A percentile compares a stretch with the other conserved stretches of the same genome.
These are phyloP conservation scores for Tricholoma terreum DNA, from an alignment of 768 basidiomycete species.

Conservation along the genomic window DNA sequence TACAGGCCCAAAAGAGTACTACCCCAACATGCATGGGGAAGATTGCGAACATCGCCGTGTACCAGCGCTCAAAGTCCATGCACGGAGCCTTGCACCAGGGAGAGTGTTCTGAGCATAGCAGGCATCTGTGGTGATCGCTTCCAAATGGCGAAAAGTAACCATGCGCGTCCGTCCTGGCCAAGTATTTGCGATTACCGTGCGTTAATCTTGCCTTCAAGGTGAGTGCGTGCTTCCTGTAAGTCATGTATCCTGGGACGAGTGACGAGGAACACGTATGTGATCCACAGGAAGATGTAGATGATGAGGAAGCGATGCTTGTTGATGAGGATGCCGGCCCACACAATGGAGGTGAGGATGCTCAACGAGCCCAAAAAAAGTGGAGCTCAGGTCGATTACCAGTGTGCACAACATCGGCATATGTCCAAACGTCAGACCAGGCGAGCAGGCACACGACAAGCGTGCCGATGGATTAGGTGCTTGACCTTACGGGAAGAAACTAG, in stretches of 20 bases:
- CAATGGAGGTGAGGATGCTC: slow-evolving; percentile 65
- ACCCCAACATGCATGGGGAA: slow-evolving; percentile 65
- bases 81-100: slow-evolving; percentile 69
- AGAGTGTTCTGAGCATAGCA: slow-evolving; percentile 72
- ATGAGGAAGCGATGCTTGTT: slow-evolving; percentile 84
- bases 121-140: slow-evolving; percentile 69
- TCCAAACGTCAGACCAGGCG: slow-evolving; percentile 76
- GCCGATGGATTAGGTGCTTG: slow-evolving; percentile 60
- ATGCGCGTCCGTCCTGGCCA: slow-evolving; percentile 54
- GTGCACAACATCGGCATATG: slow-evolving; percentile 65
- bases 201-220: slow-evolving; percentile 80
- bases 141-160: slow-evolving; percentile 81
- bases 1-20: slow-evolving; percentile 65
- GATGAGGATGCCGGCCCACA: slow-evolving; percentile 77
- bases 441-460: slow-evolving; percentile 65
- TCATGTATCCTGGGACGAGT: slow-evolving; percentile 73
- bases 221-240: slow-evolving; percentile 71
- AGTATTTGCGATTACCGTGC: slow-evolving; percentile 68
- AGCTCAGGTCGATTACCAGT: slow-evolving; percentile 68
- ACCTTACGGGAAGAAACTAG: slow-evolving; percentile 16
- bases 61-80: slow-evolving; percentile 66
- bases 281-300: slow-evolving; percentile 73
- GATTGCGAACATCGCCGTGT: slow-evolving; percentile 57
- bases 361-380: slow-evolving; percentile 64
- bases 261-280: slow-evolving; percentile 68